A percentile compares a stretch with the other conserved stretches of the same genome.
Evolutionary conservation across 2,329 filamentous ascomycete species (phyloP).

Genomic region (Ophiocordyceps camponoti-saundersi): DNA sequence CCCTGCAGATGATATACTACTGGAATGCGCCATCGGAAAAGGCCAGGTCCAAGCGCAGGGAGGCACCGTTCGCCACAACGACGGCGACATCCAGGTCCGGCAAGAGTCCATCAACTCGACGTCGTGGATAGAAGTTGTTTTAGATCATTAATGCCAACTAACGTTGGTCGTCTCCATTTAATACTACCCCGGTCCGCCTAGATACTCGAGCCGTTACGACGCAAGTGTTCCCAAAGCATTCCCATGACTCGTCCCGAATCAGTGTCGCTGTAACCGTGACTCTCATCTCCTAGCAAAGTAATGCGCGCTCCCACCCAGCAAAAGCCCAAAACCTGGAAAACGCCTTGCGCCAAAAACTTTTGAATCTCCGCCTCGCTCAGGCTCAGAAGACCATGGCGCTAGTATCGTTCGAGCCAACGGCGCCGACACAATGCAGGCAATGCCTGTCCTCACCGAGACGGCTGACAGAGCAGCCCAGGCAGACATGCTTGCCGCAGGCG

Average conservation of each 20-base stretch:
- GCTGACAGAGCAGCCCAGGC: slow-evolving; percentile 41
- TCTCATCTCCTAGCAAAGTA: background rate
- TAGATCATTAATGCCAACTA: background rate
- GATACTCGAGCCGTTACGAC: background rate
- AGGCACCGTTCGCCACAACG: slow-evolving; percentile 10
- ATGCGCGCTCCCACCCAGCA: too few species aligned
- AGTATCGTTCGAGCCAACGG: slow-evolving; percentile 9
- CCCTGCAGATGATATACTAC: slow-evolving; percentile 86
- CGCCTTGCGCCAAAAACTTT: background rate
- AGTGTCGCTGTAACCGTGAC: background rate
- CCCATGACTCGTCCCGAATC: background rate
- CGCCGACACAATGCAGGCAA: slow-evolving; percentile 34
- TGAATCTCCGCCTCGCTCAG: background rate
- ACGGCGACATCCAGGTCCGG: slow-evolving; percentile 18
- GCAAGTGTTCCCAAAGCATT: background rate
- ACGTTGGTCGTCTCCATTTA: background rate
- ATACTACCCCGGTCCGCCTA: background rate
- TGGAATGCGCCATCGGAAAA: slow-evolving; percentile 57
- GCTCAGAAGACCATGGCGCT: slow-evolving; percentile 8
- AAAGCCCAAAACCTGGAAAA: background rate
- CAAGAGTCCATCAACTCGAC: slow-evolving; percentile 26
- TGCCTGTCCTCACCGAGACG: slow-evolving; percentile 35
- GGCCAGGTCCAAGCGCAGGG: slow-evolving; percentile 24
- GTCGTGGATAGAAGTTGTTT: slow-evolving; percentile 15
- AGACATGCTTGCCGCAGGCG: slow-evolving; percentile 37